phyloP scores from a whole-genome alignment of 75 land plant species.

The Chamaecyparis obtusa region DNA sequence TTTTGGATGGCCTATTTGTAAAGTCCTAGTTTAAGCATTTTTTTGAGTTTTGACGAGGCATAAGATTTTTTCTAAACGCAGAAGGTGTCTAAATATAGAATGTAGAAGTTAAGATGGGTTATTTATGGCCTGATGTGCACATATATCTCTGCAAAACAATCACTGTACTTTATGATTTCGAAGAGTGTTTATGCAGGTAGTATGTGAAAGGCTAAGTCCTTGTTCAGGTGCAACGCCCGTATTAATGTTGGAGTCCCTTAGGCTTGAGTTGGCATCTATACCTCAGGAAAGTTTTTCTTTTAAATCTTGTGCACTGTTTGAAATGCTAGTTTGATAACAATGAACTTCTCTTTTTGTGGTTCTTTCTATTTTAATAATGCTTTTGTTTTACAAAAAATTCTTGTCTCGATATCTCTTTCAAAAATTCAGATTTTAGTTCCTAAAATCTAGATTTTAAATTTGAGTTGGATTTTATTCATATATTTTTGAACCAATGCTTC shows the following conservation, averaged over 20 bases:
- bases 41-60: background rate
- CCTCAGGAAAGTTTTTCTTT: background rate
- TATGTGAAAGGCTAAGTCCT: background rate
- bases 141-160: background rate
- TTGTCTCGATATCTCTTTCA: background rate
- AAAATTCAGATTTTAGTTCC: background rate
- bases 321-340: background rate
- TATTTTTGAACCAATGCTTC: background rate
- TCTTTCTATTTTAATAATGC: background rate
- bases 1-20: background rate
- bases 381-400: background rate
- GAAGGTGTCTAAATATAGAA: background rate
- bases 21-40: background rate
- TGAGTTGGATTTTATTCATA: no score
- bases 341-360: background rate
- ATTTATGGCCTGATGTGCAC: background rate
- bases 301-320: no score
- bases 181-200: background rate
- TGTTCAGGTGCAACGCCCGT: background rate
- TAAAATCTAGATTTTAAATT: background rate
- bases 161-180: background rate
- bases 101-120: background rate
- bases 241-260: background rate
- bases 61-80: no score
- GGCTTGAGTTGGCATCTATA: background rate